Base-by-base conservation (phyloP, 2,329 filamentous ascomycete genomes). In the Cytospora schulzeri region DNA sequence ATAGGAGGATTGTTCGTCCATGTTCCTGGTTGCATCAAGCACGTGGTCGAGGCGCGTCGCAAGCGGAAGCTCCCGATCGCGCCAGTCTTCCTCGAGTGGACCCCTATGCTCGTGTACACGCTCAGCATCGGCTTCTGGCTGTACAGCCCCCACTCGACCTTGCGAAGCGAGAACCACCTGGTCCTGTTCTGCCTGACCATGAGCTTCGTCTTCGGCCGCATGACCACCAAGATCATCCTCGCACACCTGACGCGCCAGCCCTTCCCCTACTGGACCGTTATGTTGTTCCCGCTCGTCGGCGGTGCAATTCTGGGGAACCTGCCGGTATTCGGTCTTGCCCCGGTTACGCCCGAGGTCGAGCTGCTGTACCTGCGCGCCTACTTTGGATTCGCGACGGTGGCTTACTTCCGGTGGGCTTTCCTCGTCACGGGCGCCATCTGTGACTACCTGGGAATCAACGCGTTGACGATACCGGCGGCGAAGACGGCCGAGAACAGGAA, bases 151-250 rank as follows among this genome's bases (percentile, higher is more conserved):
- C 87, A 96, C 80, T 96, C 93, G 65, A 89, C 86, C 14, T 79
- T 99, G 45, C 85, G 96, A 73, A 78, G 80, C 41, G 88, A 96
- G 66, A 97, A 98, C 79, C 91, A 95, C 73, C 85, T 99, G 1
- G 88, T 96, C 14, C 85, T 98, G 55, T 96, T 97, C 77, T 97
- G 93, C 80, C 79, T 96, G 66, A 96, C 92, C 66, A 91, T 98
- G 83, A 91, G 92, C n/a, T 93, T 98, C 72, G 95, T 97, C 65
- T 98, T 99, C 76, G 95, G 95, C 41, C 90, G 95, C 70, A 93
- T 99, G 89, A 98, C 95, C 0, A 99, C 95, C 48, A 99, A 98
- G 82, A 98, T 98, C 77, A 99, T 99, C 74, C 88, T 99, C 22
- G 94, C 95, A 3, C 95, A 99, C 77, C 83, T 99, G 59, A 95